Percentiles rank a stretch among this genome's conserved stretches.
These are phyloP conservation scores for Conoideocrella luteorostrata DNA, from an alignment of 2,329 filamentous ascomycete genomes.

Conservation along the genomic window DNA sequence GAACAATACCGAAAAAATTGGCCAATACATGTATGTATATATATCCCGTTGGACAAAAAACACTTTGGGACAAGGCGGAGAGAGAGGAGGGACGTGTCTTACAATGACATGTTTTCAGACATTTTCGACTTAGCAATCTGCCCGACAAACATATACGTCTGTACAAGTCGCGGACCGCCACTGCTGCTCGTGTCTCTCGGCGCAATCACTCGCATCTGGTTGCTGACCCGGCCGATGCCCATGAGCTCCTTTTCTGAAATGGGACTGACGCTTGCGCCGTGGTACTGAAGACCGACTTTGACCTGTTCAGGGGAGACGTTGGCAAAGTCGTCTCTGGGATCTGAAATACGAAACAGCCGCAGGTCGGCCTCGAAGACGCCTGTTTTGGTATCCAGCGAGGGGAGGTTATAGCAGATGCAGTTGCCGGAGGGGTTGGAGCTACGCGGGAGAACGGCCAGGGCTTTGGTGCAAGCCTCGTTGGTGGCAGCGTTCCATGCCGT, in stretches of 20 bases:
- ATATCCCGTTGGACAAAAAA: not conserved
- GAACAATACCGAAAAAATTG: not conserved
- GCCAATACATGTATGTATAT: not conserved
- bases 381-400: conserved; percentile 58
- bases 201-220: conserved; percentile 10
- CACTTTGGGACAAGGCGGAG: not conserved
- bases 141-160: conserved; percentile 62
- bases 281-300: conserved; percentile 48
- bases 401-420: conserved; percentile 77
- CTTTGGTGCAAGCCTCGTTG: conserved; percentile 50
- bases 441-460: conserved; percentile 47
- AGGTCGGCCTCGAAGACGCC: conserved; percentile 74
- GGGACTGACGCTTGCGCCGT: conserved; percentile 37
- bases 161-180: conserved; percentile 47
- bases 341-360: conserved; percentile 63
- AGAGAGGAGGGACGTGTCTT: conserved; percentile 30
- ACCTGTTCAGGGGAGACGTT: conserved; percentile 47
- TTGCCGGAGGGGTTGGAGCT: conserved; percentile 70
- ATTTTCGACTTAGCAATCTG: conserved; percentile 56
- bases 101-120: conserved; percentile 53
- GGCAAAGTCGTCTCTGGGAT: conserved; percentile 47
- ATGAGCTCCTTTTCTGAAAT: conserved; percentile 19
- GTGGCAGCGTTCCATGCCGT: conserved; percentile 51
- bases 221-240: conserved; percentile 17
- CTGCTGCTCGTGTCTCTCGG: not conserved